phyloP scores from a whole-genome alignment of 148 eudicot genomes.

The Fagopyrum tataricum region DNA sequence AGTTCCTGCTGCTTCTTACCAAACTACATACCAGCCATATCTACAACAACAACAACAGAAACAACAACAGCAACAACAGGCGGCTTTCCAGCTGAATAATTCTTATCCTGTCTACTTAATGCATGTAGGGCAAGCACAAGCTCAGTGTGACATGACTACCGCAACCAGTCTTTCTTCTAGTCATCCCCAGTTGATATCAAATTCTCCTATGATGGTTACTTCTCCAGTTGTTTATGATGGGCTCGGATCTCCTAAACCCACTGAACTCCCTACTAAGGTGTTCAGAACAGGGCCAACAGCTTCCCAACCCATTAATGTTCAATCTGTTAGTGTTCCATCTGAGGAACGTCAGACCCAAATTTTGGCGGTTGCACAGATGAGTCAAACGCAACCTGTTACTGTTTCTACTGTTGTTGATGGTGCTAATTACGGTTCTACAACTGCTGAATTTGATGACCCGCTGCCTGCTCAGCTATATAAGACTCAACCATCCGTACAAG shows the following conservation, averaged over 20 bases:
- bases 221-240: conserved; percentile 40
- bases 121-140: conserved; percentile 50
- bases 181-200: conserved; percentile 45
- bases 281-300: conserved; percentile 19
- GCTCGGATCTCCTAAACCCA: conserved; percentile 12
- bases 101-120: conserved; percentile 54
- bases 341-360: conserved; percentile 36
- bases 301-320: conserved; percentile 19
- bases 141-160: conserved; percentile 26
- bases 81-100: conserved; percentile 39
- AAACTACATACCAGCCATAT: conserved; percentile 40
- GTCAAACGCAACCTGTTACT: conserved; percentile 30
- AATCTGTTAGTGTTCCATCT: conserved; percentile 21
- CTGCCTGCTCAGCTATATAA: conserved; percentile 75
- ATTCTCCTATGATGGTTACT: conserved; percentile 25
- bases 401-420: conserved; percentile 24
- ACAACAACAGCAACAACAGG: conserved; percentile 23
- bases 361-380: conserved; percentile 32
- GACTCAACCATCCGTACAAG: conserved; percentile 69
- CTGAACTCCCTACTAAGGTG: conserved; percentile 32
- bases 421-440: conserved; percentile 15
- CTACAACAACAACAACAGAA: conserved; percentile 30
- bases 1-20: conserved; percentile 32
- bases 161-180: conserved; percentile 20
- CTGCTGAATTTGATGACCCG: conserved; percentile 49